A percentile compares a stretch with the other conserved stretches of the same genome.
phyloP scores from a whole-genome alignment of 441 rosid genomes.

The Sinapis alba region DNA sequence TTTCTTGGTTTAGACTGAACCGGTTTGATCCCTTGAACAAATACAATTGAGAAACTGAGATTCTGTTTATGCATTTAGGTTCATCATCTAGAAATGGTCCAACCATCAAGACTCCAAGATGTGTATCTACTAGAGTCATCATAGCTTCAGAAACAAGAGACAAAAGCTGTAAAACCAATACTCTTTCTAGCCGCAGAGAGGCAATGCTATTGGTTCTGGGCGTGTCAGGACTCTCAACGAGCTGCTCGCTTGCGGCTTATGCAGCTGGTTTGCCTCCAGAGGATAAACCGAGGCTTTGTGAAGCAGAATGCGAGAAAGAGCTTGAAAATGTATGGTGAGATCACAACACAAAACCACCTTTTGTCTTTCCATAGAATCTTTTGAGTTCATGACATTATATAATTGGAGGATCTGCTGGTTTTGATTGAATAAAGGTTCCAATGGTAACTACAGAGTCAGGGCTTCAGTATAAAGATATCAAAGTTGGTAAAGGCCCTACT shows the following conservation, averaged over 20 bases:
- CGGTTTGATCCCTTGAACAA: neutral
- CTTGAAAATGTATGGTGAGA: conserved; percentile 99
- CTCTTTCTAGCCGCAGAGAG: conserved; percentile 55
- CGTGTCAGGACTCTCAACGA: conserved; percentile 44
- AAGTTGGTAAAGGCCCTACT: conserved; percentile 80
- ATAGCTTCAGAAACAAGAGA: conserved; percentile 43
- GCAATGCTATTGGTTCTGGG: conserved; percentile 61
- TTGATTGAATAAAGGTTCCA: conserved; percentile 58
- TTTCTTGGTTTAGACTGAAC: conserved; percentile 13
- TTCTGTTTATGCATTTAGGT: conserved; percentile 38
- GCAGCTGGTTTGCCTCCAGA: conserved; percentile 89
- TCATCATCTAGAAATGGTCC: conserved; percentile 33
- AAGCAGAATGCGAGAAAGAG: conserved; percentile 77
- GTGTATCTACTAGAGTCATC: conserved; percentile 29
- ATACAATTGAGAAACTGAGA: conserved; percentile 1
- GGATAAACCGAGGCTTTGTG: conserved; percentile 77
- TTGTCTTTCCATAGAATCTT: neutral
- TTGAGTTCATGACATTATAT: neutral
- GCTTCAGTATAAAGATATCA: conserved; percentile 87
- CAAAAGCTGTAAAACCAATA: conserved; percentile 3
- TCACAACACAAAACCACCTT: conserved; percentile 37
- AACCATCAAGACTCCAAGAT: conserved; percentile 32
- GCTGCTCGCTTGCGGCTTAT: conserved; percentile 36
- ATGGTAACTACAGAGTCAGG: conserved; percentile 92
- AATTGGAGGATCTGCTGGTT: neutral